Evolutionary conservation across 2,329 filamentous ascomycete genomes (phyloP), one percentile per base, ranked within the genome.

Genomic region (Monilinia aucupariae): DNA sequence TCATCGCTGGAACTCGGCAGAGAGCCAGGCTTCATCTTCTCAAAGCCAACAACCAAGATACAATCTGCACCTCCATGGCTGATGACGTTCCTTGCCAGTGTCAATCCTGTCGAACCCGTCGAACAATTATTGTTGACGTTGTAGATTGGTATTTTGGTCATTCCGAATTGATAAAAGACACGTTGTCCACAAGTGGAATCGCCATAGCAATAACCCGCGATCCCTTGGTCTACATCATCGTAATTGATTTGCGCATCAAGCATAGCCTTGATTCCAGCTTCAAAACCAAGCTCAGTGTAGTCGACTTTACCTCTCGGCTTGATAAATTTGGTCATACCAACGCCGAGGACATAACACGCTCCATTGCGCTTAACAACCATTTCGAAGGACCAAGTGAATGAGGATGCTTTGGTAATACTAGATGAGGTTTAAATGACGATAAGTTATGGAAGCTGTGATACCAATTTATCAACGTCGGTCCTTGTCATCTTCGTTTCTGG

Each of bases 111-210:
- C 5, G 88, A 92, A n/a, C 93, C 94, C 0, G 93, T 97, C 4
- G 90, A 91, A 82, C 93, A 97, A 81, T 97, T 97, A 82, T 97
- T 97, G 84, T 97, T 97, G 74, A 96, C 91, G 74, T 97, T 97
- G 82, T 96, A 92, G 75, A 97, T 91, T 72, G 93, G 93, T 71
- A 97, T 97, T 73, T 89, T 83, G 50, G 92, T 97, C 88, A 97
- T 92, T 79, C 93, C 94, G 76, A 97, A 97, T 78, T 97, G 93
- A 79, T 97, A 97, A 79, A 97, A 97, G 73, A 97, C 92, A 68
- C 93, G 88, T 81, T 97, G 93, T 54, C 93, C 93, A 77, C 90
- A 94, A 62, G 93, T 96, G 67, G 87, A 92, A 80, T 97, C 93
- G 73, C 93, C 93, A 76, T 96, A 97, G 82, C 92, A 96, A 81